These are phyloP conservation scores for Yarrowia sp. DNA, from an alignment of 805 yeast genomes.

Conservation along the genomic window DNA sequence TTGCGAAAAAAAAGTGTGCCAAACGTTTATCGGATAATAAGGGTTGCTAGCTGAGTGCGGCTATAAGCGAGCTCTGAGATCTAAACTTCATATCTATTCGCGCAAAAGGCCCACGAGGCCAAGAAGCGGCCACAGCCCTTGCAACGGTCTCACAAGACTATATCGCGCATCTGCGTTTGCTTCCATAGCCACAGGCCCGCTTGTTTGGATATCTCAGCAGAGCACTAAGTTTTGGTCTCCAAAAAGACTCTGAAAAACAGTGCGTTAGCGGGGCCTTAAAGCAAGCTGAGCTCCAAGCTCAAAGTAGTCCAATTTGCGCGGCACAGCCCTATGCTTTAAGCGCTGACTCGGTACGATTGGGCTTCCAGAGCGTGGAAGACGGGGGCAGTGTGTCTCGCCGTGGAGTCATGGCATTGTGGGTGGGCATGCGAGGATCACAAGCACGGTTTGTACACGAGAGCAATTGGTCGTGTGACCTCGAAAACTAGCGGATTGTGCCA, in stretches of 20 bases:
- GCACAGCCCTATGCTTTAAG: conserved; percentile 10
- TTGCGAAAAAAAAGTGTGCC: background rate
- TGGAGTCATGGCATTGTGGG: too few species aligned
- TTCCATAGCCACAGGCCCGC: too few species aligned
- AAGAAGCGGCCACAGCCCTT: too few species aligned
- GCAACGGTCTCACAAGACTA: background rate
- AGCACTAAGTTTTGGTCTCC: background rate
- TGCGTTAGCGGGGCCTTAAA: background rate
- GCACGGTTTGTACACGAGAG: too few species aligned
- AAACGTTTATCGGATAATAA: background rate
- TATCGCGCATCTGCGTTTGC: background rate
- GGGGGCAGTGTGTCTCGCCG: too few species aligned
- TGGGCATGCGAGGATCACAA: too few species aligned
- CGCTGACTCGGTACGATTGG: background rate
- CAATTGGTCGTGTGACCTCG: background rate
- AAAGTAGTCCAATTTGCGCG: conserved; percentile 19
- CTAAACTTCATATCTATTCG: too few species aligned
- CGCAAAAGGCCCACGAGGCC: too few species aligned
- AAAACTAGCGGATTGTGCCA: too few species aligned
- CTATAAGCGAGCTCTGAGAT: background rate
- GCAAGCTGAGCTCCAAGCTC: background rate
- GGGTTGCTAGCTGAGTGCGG: background rate
- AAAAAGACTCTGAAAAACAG: background rate
- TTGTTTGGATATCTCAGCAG: background rate
- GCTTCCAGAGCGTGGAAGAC: too few species aligned